Conservation (phyloP, 2,329 filamentous ascomycete genomes). For the Paecilomyces variotii region DNA sequence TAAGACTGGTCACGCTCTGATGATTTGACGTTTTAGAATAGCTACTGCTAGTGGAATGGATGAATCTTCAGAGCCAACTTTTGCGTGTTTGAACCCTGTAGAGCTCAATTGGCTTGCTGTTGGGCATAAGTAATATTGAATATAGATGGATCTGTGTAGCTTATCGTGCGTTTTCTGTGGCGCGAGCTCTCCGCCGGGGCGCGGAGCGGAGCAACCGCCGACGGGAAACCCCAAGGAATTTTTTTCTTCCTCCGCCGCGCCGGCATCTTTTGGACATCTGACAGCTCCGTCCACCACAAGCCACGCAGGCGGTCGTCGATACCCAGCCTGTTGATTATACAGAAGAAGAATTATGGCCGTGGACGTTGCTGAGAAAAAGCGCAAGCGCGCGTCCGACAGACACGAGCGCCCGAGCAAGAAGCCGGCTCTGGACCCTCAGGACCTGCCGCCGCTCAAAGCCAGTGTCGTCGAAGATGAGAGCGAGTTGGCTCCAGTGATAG, state of each 20-base stretch:
- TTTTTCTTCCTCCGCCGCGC: background rate
- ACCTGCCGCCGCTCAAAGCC: constrained; percentile 34
- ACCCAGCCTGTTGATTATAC: background rate
- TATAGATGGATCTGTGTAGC: background rate
- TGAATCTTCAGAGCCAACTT: constrained; percentile 1
- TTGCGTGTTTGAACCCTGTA: background rate
- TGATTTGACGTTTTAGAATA: constrained; percentile 8
- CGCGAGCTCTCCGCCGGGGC: background rate
- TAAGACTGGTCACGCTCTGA: constrained; percentile 8
- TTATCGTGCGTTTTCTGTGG: background rate
- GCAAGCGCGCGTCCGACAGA: constrained; percentile 41
- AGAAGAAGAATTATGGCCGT: constrained; percentile 20
- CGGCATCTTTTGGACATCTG: background rate
- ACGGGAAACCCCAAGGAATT: background rate
- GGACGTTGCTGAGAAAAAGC: constrained; percentile 40
- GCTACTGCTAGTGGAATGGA: constrained; percentile 14
- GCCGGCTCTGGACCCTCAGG: constrained; percentile 30
- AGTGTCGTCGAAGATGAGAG: constrained; percentile 41
- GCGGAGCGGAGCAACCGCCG: background rate
- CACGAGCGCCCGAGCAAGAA: constrained; percentile 43
- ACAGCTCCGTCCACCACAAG: background rate
- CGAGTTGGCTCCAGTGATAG: constrained; percentile 42
- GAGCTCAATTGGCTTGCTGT: background rate
- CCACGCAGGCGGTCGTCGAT: background rate
- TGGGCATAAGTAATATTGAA: background rate